These are phyloP conservation scores for Myochromella boudieri DNA, from an alignment of 768 basidiomycete species.

Conservation along the genomic window DNA sequence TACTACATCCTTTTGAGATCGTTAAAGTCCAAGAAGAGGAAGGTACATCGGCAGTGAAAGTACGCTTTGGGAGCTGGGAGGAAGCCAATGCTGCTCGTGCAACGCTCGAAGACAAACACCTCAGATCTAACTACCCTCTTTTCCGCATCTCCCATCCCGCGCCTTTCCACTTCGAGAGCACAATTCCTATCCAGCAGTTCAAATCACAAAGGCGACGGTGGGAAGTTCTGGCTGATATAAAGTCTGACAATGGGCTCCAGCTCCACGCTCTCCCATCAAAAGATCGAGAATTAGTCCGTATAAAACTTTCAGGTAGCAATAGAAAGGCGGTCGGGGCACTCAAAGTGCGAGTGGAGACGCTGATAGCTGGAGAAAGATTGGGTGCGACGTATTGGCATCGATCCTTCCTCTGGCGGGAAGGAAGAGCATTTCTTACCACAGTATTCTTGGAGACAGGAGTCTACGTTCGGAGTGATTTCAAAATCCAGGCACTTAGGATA, in stretches of 20 bases:
- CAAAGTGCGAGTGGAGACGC: constrained; percentile 59
- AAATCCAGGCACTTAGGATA: constrained; percentile 41
- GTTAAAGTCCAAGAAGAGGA: constrained; percentile 21
- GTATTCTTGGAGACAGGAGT: constrained; percentile 37
- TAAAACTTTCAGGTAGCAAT: constrained; percentile 50
- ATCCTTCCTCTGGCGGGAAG: constrained; percentile 29
- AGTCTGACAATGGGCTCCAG: constrained; percentile 30
- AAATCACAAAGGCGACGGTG: constrained; percentile 48
- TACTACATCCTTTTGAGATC: constrained; percentile 26
- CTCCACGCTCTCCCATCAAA: constrained; percentile 25
- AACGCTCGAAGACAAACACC: constrained; percentile 31
- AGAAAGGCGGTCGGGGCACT: constrained; percentile 54
- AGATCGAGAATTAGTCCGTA: constrained; percentile 25
- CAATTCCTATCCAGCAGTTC: constrained; percentile 48
- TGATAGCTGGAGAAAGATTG: constrained; percentile 51
- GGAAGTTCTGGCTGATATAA: constrained; percentile 41
- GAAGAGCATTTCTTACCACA: constrained; percentile 33
- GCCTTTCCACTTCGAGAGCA: constrained; percentile 50
- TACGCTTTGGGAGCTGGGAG: constrained; percentile 50
- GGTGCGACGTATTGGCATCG: constrained; percentile 49
- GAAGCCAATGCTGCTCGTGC: constrained; percentile 40
- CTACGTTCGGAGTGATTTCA: constrained; percentile 46
- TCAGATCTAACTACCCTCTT: constrained; percentile 27
- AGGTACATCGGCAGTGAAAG: constrained; percentile 35
- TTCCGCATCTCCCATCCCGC: constrained; percentile 47